Conservation (phyloP, 1,284 basidiomycete genomes). For the Cutaneotrichosporon cutaneum region DNA sequence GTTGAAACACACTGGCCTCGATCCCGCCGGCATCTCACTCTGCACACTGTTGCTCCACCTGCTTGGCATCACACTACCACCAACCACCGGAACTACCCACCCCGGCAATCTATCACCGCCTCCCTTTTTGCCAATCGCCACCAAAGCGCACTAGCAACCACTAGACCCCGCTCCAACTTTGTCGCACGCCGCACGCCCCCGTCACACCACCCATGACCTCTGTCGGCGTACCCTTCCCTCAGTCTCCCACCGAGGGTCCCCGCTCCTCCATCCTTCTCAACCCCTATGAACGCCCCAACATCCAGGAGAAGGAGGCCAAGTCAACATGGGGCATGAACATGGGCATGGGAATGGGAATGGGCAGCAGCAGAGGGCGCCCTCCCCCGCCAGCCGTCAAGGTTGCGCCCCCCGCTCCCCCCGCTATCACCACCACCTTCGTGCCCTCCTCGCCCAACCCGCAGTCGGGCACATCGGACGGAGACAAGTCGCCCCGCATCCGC, state of each 20-base stretch:
- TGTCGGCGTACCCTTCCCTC: constrained; percentile 1
- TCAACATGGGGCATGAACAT: neutral
- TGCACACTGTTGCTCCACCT: too few species aligned
- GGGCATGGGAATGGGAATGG: neutral
- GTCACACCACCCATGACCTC: constrained; percentile 14
- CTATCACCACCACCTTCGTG: neutral
- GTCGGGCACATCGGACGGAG: constrained; percentile 4
- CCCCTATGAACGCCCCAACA: constrained; percentile 6
- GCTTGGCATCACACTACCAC: too few species aligned
- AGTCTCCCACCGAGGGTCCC: neutral
- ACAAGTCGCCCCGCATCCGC: constrained; percentile 35
- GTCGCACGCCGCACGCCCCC: too few species aligned
- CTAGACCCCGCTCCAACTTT: neutral
- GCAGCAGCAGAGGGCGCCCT: neutral
- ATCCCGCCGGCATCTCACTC: neutral
- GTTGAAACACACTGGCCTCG: neutral
- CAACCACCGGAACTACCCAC: too few species aligned
- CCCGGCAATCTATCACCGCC: constrained; percentile 3
- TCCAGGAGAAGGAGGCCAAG: constrained; percentile 2
- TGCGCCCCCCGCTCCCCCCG: neutral
- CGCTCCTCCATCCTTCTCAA: constrained; percentile 23
- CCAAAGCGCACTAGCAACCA: neutral
- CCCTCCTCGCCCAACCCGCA: neutral
- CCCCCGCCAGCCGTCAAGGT: neutral
- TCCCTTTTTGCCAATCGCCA: neutral